These are phyloP conservation scores for Trichoderma oligosporum DNA, from an alignment of 2,329 filamentous ascomycete species.

Conservation along the genomic window DNA sequence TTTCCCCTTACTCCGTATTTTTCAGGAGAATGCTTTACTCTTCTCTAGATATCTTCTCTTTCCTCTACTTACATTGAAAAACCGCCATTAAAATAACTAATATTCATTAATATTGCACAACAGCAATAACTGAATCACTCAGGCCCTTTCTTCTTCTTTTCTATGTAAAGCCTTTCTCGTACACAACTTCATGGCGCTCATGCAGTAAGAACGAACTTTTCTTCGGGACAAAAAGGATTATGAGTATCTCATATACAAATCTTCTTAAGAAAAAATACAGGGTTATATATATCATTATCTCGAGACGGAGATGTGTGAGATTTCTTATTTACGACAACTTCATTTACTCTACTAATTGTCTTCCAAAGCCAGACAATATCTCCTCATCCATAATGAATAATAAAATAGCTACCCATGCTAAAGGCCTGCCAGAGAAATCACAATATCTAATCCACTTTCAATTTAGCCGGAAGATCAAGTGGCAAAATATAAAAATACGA, in stretches of 20 bases:
- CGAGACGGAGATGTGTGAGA: not conserved
- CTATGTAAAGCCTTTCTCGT: too few relatives aligned
- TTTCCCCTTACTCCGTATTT: too few relatives aligned
- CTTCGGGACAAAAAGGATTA: not conserved
- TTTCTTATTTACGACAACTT: not conserved
- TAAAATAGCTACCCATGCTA: constrained; percentile 6
- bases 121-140: too few relatives aligned
- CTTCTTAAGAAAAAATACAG: not conserved
- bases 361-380: not conserved
- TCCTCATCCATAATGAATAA: not conserved
- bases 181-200: too few relatives aligned
- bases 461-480: constrained; percentile 13
- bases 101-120: too few relatives aligned
- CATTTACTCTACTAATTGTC: not conserved
- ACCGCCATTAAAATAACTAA: too few relatives aligned
- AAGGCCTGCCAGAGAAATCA: not conserved
- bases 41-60: too few relatives aligned
- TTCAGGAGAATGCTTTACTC: too few relatives aligned
- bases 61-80: too few relatives aligned
- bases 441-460: not conserved
- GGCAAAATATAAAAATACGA: not conserved
- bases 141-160: not conserved
- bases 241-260: not conserved
- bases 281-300: not conserved
- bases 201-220: not conserved